Evolutionary conservation across 106 monocot species (phyloP), one percentile per base, ranked within the genome.

Genomic region (Dioscorea dumetorum): DNA sequence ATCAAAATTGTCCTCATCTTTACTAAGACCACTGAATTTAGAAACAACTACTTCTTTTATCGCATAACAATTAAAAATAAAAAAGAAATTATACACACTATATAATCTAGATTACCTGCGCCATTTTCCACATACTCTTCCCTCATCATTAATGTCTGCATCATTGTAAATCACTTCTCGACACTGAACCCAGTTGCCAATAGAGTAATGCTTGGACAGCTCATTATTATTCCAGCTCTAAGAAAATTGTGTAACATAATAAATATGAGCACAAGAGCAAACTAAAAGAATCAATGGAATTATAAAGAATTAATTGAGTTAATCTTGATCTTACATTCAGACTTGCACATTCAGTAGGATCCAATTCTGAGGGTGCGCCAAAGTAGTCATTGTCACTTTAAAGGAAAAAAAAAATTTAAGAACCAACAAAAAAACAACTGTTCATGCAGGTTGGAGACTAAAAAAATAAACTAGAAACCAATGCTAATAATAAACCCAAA

Each of bases 101-200:
- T 41, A 41, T 2, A 41, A 41, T 41, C 41, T 41, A 41, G 15
- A 19, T 72, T 75, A 88, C 88, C 88, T 81, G 68, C 88, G 81
- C 88, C 88, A 88, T 66, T 88, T 88, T 49, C 88, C 84, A 62
- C 88, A 88, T 23, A 84, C 53, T 41, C 69, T 72, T 34, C 84
- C 78, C 49, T 68, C 73, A 41, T 75, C 68, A 17, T 68, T 72
- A 72, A 8, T 10, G 10, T 82, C 58, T 51, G 61, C 58, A 21
- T 71, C 60, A 23, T 8, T 66, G 19, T 57, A 59, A 17, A 71
- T 53, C 7, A 81, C 67, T 34, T 72, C 81, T 33, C 56, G 65
- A 67, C 85, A 85, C 22, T 85, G 85, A 60, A 85, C 54, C 85
- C 85, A 85, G 62, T 85, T 85, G 64, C 73, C 69, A 73, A 79